These are phyloP conservation scores for Wallemia mellicola DNA, from an alignment of 1,284 basidiomycete genomes.

Conservation along the genomic window DNA sequence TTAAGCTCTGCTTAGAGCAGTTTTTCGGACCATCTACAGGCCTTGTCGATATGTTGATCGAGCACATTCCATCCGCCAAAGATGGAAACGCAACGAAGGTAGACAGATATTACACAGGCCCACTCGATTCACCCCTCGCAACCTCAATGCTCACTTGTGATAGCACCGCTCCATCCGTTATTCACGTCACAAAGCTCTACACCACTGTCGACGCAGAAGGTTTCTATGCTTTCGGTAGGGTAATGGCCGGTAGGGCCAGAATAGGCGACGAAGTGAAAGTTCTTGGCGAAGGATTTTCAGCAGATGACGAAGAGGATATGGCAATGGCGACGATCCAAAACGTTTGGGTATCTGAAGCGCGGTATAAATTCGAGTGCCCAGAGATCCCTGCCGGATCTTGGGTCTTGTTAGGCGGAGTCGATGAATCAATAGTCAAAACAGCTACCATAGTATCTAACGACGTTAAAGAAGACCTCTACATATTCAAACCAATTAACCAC, in stretches of 20 bases:
- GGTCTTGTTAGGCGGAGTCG: slow-evolving; percentile 70
- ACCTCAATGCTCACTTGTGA: slow-evolving; percentile 53
- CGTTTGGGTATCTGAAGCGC: slow-evolving; percentile 64
- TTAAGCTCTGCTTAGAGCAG: slow-evolving; percentile 75
- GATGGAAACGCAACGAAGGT: slow-evolving; percentile 43
- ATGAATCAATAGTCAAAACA: slow-evolving; percentile 78
- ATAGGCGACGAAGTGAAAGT: slow-evolving; percentile 70
- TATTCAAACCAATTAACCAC: slow-evolving; percentile 82
- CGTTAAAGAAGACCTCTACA: slow-evolving; percentile 51
- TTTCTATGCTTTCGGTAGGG: slow-evolving; percentile 81
- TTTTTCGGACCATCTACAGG: slow-evolving; percentile 81
- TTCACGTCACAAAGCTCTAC: slow-evolving; percentile 78
- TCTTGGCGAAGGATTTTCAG: slow-evolving; percentile 86
- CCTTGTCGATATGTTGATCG: slow-evolving; percentile 67
- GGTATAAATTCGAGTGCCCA: slow-evolving; percentile 67
- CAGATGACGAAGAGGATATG: slow-evolving; percentile 98
- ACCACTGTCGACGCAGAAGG: slow-evolving; percentile 83
- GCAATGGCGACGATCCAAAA: slow-evolving; percentile 53
- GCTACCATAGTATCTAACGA: slow-evolving; percentile 52
- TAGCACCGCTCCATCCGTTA: slow-evolving; percentile 57
- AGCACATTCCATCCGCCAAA: slow-evolving; percentile 59
- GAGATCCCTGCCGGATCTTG: slow-evolving; percentile 76
- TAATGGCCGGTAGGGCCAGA: slow-evolving; percentile 65
- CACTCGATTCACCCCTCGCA: slow-evolving; percentile 46
- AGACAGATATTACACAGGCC: slow-evolving; percentile 54